Evolutionary conservation across 768 basidiomycete species (phyloP).

Genomic region (Mrakia blollopis): DNA sequence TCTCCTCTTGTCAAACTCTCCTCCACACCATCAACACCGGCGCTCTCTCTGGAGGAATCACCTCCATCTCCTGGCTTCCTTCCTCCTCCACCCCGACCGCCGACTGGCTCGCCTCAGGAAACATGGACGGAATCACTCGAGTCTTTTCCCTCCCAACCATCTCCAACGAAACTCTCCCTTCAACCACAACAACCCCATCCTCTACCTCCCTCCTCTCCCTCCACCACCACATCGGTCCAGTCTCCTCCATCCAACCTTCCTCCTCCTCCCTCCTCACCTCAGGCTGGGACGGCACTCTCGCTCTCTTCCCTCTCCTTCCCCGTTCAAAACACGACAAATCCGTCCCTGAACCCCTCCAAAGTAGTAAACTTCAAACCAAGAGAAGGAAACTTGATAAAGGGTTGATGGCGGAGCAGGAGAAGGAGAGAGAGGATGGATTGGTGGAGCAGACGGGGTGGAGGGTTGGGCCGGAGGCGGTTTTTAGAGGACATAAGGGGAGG

Average conservation of each 20-base stretch:
- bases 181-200: neutral
- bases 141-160: slow-evolving; percentile 43
- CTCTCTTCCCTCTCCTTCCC: slow-evolving; percentile 52
- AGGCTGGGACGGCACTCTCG: slow-evolving; percentile 82
- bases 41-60: slow-evolving; percentile 41
- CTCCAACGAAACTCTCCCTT: slow-evolving; percentile 37
- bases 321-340: slow-evolving; percentile 52
- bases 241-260: slow-evolving; percentile 65
- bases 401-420: slow-evolving; percentile 46
- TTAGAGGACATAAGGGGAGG: slow-evolving; percentile 77
- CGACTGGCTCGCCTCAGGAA: slow-evolving; percentile 44
- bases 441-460: slow-evolving; percentile 42
- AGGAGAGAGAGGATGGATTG: slow-evolving; percentile 51
- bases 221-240: slow-evolving; percentile 73
- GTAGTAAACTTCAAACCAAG: slow-evolving; percentile 51
- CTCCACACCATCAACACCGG: slow-evolving; percentile 48
- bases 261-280: slow-evolving; percentile 59
- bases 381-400: slow-evolving; percentile 52
- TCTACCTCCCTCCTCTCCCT: slow-evolving; percentile 61
- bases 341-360: slow-evolving; percentile 18
- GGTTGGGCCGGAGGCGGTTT: slow-evolving; percentile 60
- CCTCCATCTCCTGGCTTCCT: slow-evolving; percentile 41
- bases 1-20: slow-evolving; percentile 63
- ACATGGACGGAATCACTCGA: slow-evolving; percentile 43
- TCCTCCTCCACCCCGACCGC: slow-evolving; percentile 41